Evolutionary conservation across 2,329 filamentous ascomycete species (phyloP).

Genomic region (Penicillium sp.): DNA sequence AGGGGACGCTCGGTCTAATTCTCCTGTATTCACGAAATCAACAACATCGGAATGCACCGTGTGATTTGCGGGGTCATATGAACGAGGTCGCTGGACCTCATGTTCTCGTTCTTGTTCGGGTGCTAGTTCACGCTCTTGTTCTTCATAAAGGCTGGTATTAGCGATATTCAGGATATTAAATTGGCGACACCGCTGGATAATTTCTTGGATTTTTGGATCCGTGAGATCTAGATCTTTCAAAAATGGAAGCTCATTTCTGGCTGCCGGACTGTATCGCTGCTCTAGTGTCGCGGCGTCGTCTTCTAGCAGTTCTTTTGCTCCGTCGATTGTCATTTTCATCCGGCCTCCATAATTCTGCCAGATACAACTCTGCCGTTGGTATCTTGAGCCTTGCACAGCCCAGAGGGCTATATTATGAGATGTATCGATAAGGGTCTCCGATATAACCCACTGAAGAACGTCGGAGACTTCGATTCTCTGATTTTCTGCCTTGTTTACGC

Average conservation of each 20-base stretch:
- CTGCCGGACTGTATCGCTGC: not conserved
- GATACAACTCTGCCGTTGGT: slow-evolving; percentile 35
- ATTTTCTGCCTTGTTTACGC: slow-evolving; percentile 8
- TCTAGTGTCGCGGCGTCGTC: slow-evolving; percentile 34
- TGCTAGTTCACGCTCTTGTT: not conserved
- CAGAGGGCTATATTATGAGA: slow-evolving; percentile 54
- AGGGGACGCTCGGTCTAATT: not conserved
- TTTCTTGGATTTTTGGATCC: not conserved
- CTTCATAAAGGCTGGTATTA: not conserved
- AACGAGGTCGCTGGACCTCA: not conserved
- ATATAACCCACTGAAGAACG: slow-evolving; percentile 58
- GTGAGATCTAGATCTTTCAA: not conserved
- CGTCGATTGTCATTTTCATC: slow-evolving; percentile 31
- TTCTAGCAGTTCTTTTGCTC: slow-evolving; percentile 50
- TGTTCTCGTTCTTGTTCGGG: not conserved
- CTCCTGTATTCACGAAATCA: not conserved
- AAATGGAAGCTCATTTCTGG: not conserved
- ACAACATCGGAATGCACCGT: not conserved
- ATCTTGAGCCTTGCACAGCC: slow-evolving; percentile 56
- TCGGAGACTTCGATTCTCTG: slow-evolving; percentile 48
- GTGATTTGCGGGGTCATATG: not conserved
- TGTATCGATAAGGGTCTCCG: slow-evolving; percentile 52
- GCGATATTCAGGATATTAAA: not conserved
- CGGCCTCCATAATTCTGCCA: slow-evolving; percentile 5
- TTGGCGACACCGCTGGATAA: not conserved